Conservation (phyloP, 345 rosid genomes). For the Eucalyptus grandis region DNA sequence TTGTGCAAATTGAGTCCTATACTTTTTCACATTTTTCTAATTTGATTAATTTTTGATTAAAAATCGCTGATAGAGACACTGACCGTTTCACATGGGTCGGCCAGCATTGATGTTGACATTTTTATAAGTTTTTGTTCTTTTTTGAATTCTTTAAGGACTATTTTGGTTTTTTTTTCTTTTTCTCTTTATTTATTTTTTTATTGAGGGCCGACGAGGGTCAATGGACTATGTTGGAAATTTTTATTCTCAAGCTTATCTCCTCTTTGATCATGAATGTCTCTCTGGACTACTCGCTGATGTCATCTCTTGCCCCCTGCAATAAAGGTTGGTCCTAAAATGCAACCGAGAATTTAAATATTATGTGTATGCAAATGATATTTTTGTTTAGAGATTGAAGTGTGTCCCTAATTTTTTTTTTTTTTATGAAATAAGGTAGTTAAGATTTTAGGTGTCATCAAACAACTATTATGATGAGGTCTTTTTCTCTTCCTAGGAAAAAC, state of each 20-base stretch:
- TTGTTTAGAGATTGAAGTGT: background rate
- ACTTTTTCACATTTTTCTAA: no score
- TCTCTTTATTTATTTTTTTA: no score
- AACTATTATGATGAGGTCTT: background rate
- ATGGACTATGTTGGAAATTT: background rate
- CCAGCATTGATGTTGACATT: no score
- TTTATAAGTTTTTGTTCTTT: no score
- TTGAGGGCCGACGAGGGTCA: no score
- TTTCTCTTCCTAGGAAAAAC: background rate
- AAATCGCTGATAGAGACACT: no score
- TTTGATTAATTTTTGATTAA: no score
- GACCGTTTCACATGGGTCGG: fast-evolving
- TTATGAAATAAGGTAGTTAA: slow-evolving; percentile 7
- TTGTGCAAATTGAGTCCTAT: no score
- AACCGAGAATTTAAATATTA: background rate
- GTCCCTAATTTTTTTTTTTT: no score
- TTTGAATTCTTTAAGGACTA: no score
- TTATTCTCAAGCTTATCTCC: background rate
- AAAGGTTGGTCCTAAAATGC: background rate
- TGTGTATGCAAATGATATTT: background rate
- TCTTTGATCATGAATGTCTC: slow-evolving; percentile 18
- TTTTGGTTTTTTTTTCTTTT: no score
- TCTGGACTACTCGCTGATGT: background rate
- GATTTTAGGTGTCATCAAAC: slow-evolving; percentile 14
- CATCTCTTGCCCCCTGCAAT: background rate